Evolutionary conservation across 2,329 filamentous ascomycete species (phyloP), one percentile per base, ranked within the genome.

Genomic region (Tolypocladium capitatum): DNA sequence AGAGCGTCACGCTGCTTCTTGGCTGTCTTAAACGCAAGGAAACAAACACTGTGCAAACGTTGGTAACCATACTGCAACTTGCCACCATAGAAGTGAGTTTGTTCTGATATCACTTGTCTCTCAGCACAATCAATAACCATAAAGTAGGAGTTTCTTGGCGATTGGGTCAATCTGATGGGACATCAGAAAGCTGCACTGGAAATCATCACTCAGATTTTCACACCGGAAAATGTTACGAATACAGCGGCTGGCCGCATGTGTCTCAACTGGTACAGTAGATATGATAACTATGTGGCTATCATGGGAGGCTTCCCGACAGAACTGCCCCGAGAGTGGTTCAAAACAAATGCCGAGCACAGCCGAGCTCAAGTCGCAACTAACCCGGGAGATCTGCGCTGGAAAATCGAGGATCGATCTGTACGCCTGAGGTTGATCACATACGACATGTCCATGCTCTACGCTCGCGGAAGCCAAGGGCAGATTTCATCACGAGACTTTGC

Each of bases 101-200:
- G 33, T 11, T 2, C 20, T 20, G 4, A 18, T 42, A 16, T 30
- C 31, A 18, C 42, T 27, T 24, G 9, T n/a, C 28, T 34, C 35
- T 16, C 28, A 46, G 58, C 49, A 16, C 16, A 1, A 32, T 30
- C 34, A 44, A 47, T n/a, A 18, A 34, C 40, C 30, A 28, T n/a
- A 30, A 21, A 40, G 10, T 46, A 95, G 88, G 92, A 97, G 67
- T 94, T 89, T 58, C 74, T 97, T 42, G 92, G 92, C 13, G 92
- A 98, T 61, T 97, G 89, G 89, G 80, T 94, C 46, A 96, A 94
- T 58, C 72, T 97, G 16, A 83, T 92, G 66, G 86, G 89, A 21
- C 92, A 97, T 62, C 90, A 96, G 62, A 88, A 84, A 60, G 92
- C 91, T 11, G 92, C 92, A 0, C 80, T 85, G 59, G 80, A 87